Base-by-base conservation (phyloP, 1,284 basidiomycete genomes). In the Limonomyces culmigenus region DNA sequence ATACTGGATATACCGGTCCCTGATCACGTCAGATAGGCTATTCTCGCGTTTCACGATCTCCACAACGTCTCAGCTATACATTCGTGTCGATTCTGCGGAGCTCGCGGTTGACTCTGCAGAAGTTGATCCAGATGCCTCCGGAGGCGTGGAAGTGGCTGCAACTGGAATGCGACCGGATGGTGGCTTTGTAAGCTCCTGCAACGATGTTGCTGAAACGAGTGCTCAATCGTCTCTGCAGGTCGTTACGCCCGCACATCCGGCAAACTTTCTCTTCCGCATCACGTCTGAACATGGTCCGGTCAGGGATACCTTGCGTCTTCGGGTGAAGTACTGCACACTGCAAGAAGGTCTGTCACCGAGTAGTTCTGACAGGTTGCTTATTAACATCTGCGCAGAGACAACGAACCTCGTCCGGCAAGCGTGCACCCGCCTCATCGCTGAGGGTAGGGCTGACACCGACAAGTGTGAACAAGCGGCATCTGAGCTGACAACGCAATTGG, bases 1-100 rank as follows among this genome's bases (percentile, higher is more conserved):
- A n/a, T n/a, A n/a, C 17, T 13, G 17, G 17, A 19, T 20, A 17
- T n/a, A 4, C 19, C 39, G 11, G 27, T 34, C 12, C 20, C 19
- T 33, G 32, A 32, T 38, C 36, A 14, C 34, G 25, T 27, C 37
- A 37, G 16, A 30, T 42, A 87, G 83, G 41, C 52, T 88, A 4
- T 75, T 87, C 46, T 83, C 79, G 3, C 77, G 74, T 44, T 88
- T 87, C 47, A 79, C 79, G 0, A 65, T 88, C 35, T 79, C 80
- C 8, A 68, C 79, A 2, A 73, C 74, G 23, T 71, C 69, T 23
- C 65, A 72, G 43, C 77, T 84, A 46, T 69, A 74, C 44, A 63
- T 87, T 17, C 72, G 79, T 29, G 67, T 88, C 39, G 59, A 60
- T 19, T 66, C 64, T 2, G 75, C 69, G 0, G 57, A 59, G 19